Evolutionary conservation across 1,139 yeast genomes (phyloP).

Genomic region (Tardiomyces depauwii): DNA sequence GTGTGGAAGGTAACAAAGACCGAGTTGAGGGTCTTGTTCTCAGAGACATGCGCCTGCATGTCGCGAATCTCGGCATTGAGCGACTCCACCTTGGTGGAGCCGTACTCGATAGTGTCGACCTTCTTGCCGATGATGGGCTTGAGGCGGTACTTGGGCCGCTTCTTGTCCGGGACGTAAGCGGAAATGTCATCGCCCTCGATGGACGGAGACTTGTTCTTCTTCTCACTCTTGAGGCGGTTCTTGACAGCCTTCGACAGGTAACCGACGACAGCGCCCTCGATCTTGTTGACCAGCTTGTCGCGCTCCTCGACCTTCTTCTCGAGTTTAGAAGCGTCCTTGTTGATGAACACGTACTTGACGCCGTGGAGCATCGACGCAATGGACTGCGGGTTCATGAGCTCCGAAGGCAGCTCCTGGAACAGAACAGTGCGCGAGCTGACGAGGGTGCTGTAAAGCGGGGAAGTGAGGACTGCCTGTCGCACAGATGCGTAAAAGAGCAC

Average conservation of each 20-base stretch:
- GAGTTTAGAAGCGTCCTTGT: slow-evolving; percentile 55
- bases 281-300: slow-evolving; percentile 43
- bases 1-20: slow-evolving; percentile 80
- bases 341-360: slow-evolving; percentile 62
- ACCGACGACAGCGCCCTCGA: slow-evolving; percentile 61
- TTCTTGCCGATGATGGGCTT: slow-evolving; percentile 67
- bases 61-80: slow-evolving; percentile 53
- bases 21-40: slow-evolving; percentile 36
- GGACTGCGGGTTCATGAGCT: slow-evolving; percentile 50
- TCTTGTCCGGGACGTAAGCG: slow-evolving; percentile 62
- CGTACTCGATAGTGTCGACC: slow-evolving; percentile 72
- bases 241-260: slow-evolving; percentile 52
- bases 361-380: slow-evolving; percentile 52
- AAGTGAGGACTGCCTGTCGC: slow-evolving; percentile 69
- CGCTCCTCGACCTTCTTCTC: slow-evolving; percentile 50
- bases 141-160: slow-evolving; percentile 61
- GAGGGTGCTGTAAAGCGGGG: slow-evolving; percentile 66
- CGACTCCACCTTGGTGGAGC: slow-evolving; percentile 53
- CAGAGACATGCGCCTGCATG: slow-evolving; percentile 40
- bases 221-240: slow-evolving; percentile 49
- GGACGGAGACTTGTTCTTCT: slow-evolving; percentile 33
- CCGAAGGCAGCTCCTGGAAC: slow-evolving; percentile 69
- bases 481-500: slow-evolving; percentile 67
- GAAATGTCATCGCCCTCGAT: slow-evolving; percentile 41
- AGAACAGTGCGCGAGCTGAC: slow-evolving; percentile 71